Evolutionary conservation across 1,284 basidiomycete species (phyloP), one percentile per base, ranked within the genome.

Genomic region (Cryptococcus wingfieldii): DNA sequence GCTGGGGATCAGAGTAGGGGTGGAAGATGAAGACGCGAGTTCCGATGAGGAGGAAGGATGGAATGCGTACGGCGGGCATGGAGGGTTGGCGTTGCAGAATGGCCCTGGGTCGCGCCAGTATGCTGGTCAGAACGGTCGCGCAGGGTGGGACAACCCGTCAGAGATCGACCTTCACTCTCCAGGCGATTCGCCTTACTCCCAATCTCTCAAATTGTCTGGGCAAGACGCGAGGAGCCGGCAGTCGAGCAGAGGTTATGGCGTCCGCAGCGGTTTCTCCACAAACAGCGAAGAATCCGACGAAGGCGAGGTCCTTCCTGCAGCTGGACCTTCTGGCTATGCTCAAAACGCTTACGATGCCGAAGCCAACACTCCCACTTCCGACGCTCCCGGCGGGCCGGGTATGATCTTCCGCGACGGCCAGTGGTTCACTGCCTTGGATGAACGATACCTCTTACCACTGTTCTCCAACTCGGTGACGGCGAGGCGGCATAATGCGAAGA

Each of bases 341-440:
- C 83, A 84, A 14, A 42, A 51, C 19, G 55, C 47, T n/a, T 54
- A 46, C 37, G 46, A 48, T 12, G 18, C 39, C n/a, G 48, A 58
- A 38, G 59, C 67, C 47, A 61, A 61, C 9, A 59, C 60, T 5
- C 84, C 85, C 53, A 23, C n/a, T n/a, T n/a, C 43, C 12, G 59
- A 54, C 3, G 61, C 58, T 6, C 55, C 51, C 38, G 59, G 56
- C 18, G 51, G 50, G 23, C 66, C 63, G 31, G 72, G 74, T 28
- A 78, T 75, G 70, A 75, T 80, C 13, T 80, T 79, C 77, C 72
- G 79, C 18, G 81, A 83, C 59, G 82, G 82, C 6, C 90, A 93
- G 75, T 98, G 95, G 94, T 98, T 98, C 84, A 93, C 93, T 64
- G 83, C 87, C 34, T 79, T 98, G 46, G 95, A 98, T 76, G 92